A percentile compares a stretch with the other conserved stretches of the same genome.
These are phyloP conservation scores for Paxillus ammoniavirescens DNA, from an alignment of 768 basidiomycete genomes.

Conservation along the genomic window DNA sequence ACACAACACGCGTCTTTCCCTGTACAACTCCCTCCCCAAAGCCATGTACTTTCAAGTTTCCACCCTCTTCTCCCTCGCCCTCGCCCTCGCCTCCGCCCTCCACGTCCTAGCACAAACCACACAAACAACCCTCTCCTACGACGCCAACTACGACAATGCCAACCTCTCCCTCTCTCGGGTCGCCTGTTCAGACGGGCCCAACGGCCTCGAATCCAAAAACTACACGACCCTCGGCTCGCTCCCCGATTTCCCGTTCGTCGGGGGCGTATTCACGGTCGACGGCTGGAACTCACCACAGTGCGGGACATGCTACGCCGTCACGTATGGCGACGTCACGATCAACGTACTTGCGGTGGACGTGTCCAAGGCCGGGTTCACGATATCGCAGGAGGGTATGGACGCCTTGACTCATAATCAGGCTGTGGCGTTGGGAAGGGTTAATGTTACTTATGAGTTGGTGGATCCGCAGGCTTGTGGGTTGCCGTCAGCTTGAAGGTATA, in stretches of 20 bases:
- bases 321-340: constrained; percentile 35
- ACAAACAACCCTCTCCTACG: constrained; percentile 34
- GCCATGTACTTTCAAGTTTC: constrained; percentile 28
- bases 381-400: constrained; percentile 28
- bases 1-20: too few relatives aligned
- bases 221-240: constrained; percentile 39
- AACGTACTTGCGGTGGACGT: constrained; percentile 56
- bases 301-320: constrained; percentile 31
- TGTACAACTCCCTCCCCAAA: too few relatives aligned
- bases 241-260: constrained; percentile 37
- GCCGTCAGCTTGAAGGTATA: too few relatives aligned
- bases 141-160: constrained; percentile 35
- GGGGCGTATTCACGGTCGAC: constrained; percentile 25
- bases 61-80: constrained; percentile 14
- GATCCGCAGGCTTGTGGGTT: too few relatives aligned
- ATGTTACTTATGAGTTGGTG: constrained; percentile 6
- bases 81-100: constrained; percentile 14
- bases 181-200: constrained; percentile 38
- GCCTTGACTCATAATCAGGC: constrained; percentile 17
- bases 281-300: constrained; percentile 25
- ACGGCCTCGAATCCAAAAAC: constrained; percentile 35
- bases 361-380: constrained; percentile 41
- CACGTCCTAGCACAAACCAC: constrained; percentile 19
- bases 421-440: constrained; percentile 12
- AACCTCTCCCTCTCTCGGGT: constrained; percentile 26